Percentiles rank a stretch among this genome's conserved stretches.
phyloP scores from a whole-genome alignment of 2,329 filamentous ascomycete genomes.

The Phaeoacremonium minimum region DNA sequence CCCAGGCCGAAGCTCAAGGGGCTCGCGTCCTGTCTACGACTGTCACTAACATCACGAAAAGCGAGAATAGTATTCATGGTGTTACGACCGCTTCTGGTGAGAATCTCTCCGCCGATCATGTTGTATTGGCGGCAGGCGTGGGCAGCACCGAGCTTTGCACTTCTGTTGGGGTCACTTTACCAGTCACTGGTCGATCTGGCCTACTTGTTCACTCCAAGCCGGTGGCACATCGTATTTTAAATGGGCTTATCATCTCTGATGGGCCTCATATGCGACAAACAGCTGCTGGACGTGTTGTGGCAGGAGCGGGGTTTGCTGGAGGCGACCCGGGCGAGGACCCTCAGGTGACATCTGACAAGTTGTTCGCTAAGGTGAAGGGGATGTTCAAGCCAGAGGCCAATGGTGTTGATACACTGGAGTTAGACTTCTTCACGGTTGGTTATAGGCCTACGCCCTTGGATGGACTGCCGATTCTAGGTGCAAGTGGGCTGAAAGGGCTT shows the following conservation, averaged over 20 bases:
- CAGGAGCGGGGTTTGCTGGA: slow-evolving; percentile 15
- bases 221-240: slow-evolving; percentile 10
- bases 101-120: slow-evolving; percentile 17
- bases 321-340: slow-evolving; percentile 15
- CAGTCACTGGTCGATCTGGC: slow-evolving; percentile 15
- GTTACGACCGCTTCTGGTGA: slow-evolving; percentile 10
- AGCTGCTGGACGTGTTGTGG: slow-evolving; percentile 17
- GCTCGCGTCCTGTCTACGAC: slow-evolving; percentile 9
- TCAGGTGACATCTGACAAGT: slow-evolving; percentile 12
- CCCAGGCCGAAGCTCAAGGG: slow-evolving; percentile 10
- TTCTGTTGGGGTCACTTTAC: slow-evolving; percentile 15
- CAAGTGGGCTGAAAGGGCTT: slow-evolving; percentile 18
- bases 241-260: slow-evolving; percentile 15
- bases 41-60: slow-evolving; percentile 11
- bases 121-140: slow-evolving; percentile 22
- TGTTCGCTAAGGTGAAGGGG: slow-evolving; percentile 14
- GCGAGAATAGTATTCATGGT: slow-evolving; percentile 10
- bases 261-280: slow-evolving; percentile 23
- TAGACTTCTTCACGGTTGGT: slow-evolving; percentile 22
- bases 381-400: slow-evolving; percentile 10
- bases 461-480: slow-evolving; percentile 20
- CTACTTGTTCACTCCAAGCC: slow-evolving; percentile 23
- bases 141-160: slow-evolving; percentile 19
- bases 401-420: slow-evolving; percentile 13
- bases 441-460: slow-evolving; percentile 19